phyloP scores from a whole-genome alignment of 345 rosid species.

The Gossypium ekmanianum region DNA sequence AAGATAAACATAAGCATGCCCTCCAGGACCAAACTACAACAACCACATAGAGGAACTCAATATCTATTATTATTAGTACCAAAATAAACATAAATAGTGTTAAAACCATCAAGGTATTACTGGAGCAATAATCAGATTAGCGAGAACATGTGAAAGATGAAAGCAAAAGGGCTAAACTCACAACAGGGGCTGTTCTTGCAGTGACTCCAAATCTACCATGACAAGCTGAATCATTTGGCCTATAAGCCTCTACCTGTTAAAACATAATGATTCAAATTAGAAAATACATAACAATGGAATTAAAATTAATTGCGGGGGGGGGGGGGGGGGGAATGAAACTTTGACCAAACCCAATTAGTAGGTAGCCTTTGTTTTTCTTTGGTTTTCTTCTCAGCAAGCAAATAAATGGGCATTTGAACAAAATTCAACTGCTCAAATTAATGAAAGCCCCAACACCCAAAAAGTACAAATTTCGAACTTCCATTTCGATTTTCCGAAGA shows the following conservation, averaged over 20 bases:
- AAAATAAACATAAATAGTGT: neutral
- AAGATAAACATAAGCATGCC: conserved; percentile 89
- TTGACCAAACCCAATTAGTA: neutral
- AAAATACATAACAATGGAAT: conserved; percentile 2
- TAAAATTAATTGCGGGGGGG: neutral
- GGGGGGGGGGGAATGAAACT: neutral
- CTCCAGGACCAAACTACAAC: conserved; percentile 87
- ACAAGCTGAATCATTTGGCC: conserved; percentile 92
- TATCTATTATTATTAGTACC: neutral
- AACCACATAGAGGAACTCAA: neutral
- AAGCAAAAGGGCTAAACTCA: conserved; percentile 27
- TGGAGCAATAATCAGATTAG: neutral
- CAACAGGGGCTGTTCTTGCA: conserved; percentile 80
- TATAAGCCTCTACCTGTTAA: conserved; percentile 84
- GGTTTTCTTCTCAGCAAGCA: conserved; percentile 5
- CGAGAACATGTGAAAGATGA: neutral
- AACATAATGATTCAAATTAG: neutral
- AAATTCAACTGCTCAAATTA: neutral
- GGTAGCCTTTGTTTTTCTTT: neutral
- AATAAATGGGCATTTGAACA: neutral
- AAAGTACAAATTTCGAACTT: neutral
- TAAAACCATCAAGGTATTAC: neutral
- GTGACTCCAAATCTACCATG: conserved; percentile 86
- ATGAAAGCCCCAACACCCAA: conserved; percentile 1
- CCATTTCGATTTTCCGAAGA: neutral